Evolutionary conservation across 2,329 filamentous ascomycete genomes (phyloP).

Genomic region (Sphaerulina musiva): DNA sequence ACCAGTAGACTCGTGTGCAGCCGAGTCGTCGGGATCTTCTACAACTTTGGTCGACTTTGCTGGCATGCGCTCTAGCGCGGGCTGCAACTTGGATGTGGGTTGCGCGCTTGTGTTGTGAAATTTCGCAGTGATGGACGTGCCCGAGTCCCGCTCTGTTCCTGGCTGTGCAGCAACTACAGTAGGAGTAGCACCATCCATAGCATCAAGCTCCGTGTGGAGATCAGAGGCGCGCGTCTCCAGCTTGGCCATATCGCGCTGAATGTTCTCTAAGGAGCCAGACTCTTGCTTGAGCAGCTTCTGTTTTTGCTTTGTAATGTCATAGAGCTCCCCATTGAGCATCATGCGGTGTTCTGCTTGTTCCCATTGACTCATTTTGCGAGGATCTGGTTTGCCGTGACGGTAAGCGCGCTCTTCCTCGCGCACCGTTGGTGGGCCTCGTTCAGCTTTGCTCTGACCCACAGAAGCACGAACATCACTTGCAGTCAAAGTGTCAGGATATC

Average conservation of each 20-base stretch:
- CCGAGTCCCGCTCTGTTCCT: not conserved
- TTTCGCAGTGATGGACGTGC: not conserved
- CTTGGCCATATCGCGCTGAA: conserved; percentile 29
- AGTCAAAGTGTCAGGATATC: conserved; percentile 39
- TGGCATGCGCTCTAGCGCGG: conserved; percentile 29
- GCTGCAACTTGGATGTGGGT: conserved; percentile 11
- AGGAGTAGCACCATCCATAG: conserved; percentile 4
- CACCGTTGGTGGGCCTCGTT: not conserved
- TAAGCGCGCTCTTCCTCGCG: conserved; percentile 3
- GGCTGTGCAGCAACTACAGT: not conserved
- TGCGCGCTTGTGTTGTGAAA: not conserved
- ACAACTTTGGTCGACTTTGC: conserved; percentile 13
- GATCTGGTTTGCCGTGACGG: conserved; percentile 17
- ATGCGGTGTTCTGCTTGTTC: conserved; percentile 21
- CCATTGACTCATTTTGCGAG: conserved; percentile 18
- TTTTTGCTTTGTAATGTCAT: conserved; percentile 11
- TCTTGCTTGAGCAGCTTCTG: conserved; percentile 17
- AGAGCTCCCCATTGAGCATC: conserved; percentile 19
- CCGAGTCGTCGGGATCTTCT: conserved; percentile 27
- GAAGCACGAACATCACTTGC: conserved; percentile 39
- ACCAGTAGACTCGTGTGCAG: conserved; percentile 30
- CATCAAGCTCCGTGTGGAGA: conserved; percentile 8
- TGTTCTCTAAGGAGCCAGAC: conserved; percentile 16
- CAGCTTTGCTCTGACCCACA: conserved; percentile 34
- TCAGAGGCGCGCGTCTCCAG: conserved; percentile 9